phyloP scores from a whole-genome alignment of 805 yeast genomes.

The Komagataella populi region DNA sequence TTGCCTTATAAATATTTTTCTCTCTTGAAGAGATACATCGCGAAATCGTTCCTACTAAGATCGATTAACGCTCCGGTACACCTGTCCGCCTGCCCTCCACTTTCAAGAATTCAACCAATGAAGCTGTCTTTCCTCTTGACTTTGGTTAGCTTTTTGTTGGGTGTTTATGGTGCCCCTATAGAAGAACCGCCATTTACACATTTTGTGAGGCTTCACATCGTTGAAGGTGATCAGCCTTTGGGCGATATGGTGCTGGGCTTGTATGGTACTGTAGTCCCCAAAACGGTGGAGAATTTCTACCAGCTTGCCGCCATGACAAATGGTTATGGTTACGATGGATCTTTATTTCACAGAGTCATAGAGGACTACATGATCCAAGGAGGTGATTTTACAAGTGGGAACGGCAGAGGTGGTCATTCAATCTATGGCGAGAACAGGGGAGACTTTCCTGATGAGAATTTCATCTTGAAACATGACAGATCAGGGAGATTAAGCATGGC shows the following conservation, averaged over 20 bases:
- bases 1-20: not conserved
- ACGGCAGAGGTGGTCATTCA: conserved; percentile 70
- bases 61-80: too few relatives aligned
- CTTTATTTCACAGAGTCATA: conserved; percentile 64
- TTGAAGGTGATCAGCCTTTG: conserved; percentile 15
- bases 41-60: not conserved
- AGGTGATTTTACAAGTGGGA: conserved; percentile 60
- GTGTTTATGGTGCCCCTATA: not conserved
- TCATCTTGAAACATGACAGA: conserved; percentile 30
- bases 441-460: conserved; percentile 62
- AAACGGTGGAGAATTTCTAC: conserved; percentile 47
- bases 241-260: conserved; percentile 44
- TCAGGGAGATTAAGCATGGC: conserved; percentile 37
- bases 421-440: conserved; percentile 49
- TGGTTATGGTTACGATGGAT: conserved; percentile 34
- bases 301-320: conserved; percentile 25
- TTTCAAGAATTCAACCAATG: not conserved
- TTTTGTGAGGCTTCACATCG: conserved; percentile 25
- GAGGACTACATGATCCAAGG: conserved; percentile 74
- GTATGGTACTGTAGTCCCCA: conserved; percentile 54
- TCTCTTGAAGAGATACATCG: not conserved
- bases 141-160: not conserved
- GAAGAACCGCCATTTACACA: conserved; percentile 39
- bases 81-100: not conserved
- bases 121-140: not conserved